Evolutionary conservation across 495 filamentous ascomycete species (phyloP).

Genomic region (Lasiosphaeria miniovina): DNA sequence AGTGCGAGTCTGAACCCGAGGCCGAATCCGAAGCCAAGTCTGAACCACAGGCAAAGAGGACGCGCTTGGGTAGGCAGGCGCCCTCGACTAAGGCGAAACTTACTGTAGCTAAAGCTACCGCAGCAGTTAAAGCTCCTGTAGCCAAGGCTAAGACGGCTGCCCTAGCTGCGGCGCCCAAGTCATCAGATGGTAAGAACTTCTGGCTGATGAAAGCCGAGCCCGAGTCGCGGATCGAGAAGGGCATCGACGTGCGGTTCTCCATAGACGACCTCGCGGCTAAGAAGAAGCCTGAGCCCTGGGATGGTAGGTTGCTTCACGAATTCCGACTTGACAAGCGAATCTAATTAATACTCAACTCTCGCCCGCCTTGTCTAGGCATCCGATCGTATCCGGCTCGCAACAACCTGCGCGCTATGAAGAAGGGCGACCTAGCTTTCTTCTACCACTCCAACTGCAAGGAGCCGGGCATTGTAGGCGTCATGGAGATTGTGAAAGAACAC

Average conservation of each 20-base stretch:
- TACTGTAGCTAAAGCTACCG: neutral
- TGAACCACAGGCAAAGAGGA: constrained; percentile 8
- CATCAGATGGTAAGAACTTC: constrained; percentile 45
- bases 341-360: too few species aligned
- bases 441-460: constrained; percentile 95
- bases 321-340: too few species aligned
- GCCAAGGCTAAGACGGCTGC: too few species aligned
- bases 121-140: constrained; percentile 5
- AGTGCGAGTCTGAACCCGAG: neutral
- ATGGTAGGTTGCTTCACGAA: constrained; percentile 53
- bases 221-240: constrained; percentile 78
- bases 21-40: constrained; percentile 1
- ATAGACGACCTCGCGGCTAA: constrained; percentile 81
- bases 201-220: constrained; percentile 98
- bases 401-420: constrained; percentile 85
- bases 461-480: constrained; percentile 86
- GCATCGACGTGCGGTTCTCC: constrained; percentile 84
- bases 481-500: constrained; percentile 86
- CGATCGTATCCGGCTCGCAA: constrained; percentile 65
- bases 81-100: neutral
- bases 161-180: neutral
- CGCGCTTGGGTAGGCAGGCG: neutral
- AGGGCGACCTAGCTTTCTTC: constrained; percentile 91
- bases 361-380: constrained; percentile 34
- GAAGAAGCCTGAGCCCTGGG: constrained; percentile 79